Evolutionary conservation across 805 yeast genomes (phyloP), one percentile per base, ranked within the genome.

Genomic region (Kockiozyma suomiensis): DNA sequence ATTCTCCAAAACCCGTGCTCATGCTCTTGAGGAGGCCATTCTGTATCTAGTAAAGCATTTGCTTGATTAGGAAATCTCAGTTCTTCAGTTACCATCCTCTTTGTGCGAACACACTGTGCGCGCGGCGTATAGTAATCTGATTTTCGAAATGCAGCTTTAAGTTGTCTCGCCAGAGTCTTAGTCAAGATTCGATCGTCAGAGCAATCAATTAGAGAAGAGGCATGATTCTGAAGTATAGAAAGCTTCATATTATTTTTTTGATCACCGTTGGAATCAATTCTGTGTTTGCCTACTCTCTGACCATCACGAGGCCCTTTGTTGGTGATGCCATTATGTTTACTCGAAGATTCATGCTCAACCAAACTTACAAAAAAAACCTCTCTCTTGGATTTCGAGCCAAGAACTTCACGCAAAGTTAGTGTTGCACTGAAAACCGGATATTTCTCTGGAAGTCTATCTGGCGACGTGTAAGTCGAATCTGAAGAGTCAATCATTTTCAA

Each of bases 1-100:
- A 56, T 45, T 23, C 51, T 48, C 64, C 64, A 60, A 32, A 47
- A 55, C 5, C 64, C 64, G 2, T 61, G 60, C 28, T 60, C 64
- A 21, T 21, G n/a, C 10, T 50, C 28, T 10, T 52, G 54, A 5
- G 61, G 60, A 12, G 52, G 58, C 48, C 52, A 52, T 26, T 30
- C 50, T 1, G n/a, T n/a, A 13, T 26, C 56, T 10, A 42, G 35
- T 48, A 3, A 7, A 5, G 2, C 35, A 23, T 54, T 33, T n/a
- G 25, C 23, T 23, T 43, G 35, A n/a, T 6, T 17, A 12, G 15
- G 17, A 6, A 8, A 1, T 12, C 15, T 28, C 3, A 3, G 32
- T 30, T 13, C 10, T 2, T 32, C 46, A 1, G 3, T 15, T 2
- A 33, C 12, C 23, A 21, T 17, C 32, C 37, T 28, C 48, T 32